Evolutionary conservation across 1,284 basidiomycete genomes (phyloP).

Genomic region (Puccinia triticina): DNA sequence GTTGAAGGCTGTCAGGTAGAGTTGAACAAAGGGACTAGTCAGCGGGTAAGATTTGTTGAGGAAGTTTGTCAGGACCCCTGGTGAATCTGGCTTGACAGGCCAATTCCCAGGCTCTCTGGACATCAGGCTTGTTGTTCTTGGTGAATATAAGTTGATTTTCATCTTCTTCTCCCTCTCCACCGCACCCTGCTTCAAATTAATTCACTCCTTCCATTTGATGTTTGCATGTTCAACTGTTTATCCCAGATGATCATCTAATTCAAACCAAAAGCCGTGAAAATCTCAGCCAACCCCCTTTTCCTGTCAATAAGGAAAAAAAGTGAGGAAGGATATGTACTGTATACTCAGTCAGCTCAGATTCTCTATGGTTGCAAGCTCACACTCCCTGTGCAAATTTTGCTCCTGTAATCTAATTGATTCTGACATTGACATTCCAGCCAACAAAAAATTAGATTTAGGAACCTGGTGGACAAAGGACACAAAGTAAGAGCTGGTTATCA

Average conservation of each 20-base stretch:
- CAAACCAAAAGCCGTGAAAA: neutral
- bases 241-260: neutral
- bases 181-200: neutral
- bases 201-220: neutral
- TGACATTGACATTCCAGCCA: conserved; percentile 37
- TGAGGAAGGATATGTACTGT: neutral
- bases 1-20: neutral
- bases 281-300: neutral
- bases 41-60: neutral
- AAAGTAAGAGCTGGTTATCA: neutral
- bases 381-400: conserved; percentile 6
- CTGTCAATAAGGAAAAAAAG: neutral
- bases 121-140: conserved; percentile 11
- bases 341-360: neutral
- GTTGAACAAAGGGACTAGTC: neutral
- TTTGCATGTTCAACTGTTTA: neutral
- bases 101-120: conserved; percentile 23
- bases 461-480: neutral
- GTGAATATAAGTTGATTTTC: neutral
- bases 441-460: conserved; percentile 21
- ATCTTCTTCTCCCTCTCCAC: neutral
- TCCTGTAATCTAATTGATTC: conserved; percentile 37
- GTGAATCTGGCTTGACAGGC: conserved; percentile 38
- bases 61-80: conserved; percentile 14
- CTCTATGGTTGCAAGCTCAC: conserved; percentile 13